These are phyloP conservation scores for Marasmius sp. DNA, from an alignment of 1,284 basidiomycete genomes.

Conservation along the genomic window DNA sequence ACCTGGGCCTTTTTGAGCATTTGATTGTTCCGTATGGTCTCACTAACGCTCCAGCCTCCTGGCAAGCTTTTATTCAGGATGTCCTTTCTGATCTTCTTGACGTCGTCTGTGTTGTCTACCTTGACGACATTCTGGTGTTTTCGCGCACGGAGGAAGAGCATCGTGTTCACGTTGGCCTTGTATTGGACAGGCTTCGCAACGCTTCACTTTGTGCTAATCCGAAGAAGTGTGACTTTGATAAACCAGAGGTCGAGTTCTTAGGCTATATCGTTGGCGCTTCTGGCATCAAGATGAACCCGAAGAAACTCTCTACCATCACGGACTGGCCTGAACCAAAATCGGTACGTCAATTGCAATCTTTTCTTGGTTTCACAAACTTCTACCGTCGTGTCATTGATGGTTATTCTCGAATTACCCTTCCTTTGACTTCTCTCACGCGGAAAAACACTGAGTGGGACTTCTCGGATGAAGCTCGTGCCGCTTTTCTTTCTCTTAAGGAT, in stretches of 20 bases:
- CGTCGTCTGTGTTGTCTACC: constrained; percentile 20
- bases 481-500: constrained; percentile 32
- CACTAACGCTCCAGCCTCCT: background rate
- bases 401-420: constrained; percentile 24
- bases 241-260: background rate
- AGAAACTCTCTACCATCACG: constrained; percentile 33
- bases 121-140: background rate
- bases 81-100: constrained; percentile 17
- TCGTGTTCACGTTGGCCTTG: background rate
- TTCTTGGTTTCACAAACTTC: constrained; percentile 28
- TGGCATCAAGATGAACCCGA: constrained; percentile 31
- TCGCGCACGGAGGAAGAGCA: background rate
- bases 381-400: constrained; percentile 21
- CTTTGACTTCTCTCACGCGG: constrained; percentile 21
- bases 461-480: constrained; percentile 9
- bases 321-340: constrained; percentile 15
- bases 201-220: background rate
- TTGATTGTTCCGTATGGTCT: background rate
- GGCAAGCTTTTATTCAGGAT: background rate
- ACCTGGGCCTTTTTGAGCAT: background rate
- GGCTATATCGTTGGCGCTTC: constrained; percentile 25
- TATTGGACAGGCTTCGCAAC: background rate
- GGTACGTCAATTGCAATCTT: constrained; percentile 11
- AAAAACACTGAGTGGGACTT: constrained; percentile 24
- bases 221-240: background rate